Evolutionary conservation across 2,329 filamentous ascomycete genomes (phyloP).

Genomic region (Myotisia sp.): DNA sequence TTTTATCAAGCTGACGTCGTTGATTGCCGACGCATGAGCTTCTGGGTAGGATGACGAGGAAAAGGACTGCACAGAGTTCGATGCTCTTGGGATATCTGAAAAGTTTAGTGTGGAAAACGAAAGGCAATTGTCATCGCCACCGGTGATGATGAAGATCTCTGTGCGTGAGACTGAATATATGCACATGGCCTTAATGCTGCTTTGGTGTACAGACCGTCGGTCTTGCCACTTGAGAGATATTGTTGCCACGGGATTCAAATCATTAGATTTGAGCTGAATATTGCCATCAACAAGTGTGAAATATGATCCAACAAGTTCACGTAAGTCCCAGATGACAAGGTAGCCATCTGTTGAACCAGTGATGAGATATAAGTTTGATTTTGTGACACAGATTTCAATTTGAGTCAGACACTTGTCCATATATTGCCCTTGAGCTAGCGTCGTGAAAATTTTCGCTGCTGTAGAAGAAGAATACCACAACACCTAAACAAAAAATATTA

Average conservation of each 20-base stretch:
- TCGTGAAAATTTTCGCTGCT: conserved; percentile 17
- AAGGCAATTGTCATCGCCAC: conserved; percentile 78
- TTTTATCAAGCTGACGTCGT: conserved; percentile 23
- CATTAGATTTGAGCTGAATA: not conserved
- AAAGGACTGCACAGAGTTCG: conserved; percentile 11
- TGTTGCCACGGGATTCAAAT: conserved; percentile 1
- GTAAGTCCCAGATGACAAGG: conserved; percentile 46
- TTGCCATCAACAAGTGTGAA: conserved; percentile 15
- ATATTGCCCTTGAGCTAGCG: conserved; percentile 45
- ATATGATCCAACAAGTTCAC: conserved; percentile 17
- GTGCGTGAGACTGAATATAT: conserved; percentile 19
- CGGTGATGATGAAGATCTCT: conserved; percentile 50
- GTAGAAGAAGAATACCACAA: conserved; percentile 26
- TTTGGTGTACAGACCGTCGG: conserved; percentile 55
- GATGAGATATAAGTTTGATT: conserved; percentile 32
- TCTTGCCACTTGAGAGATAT: conserved; percentile 21
- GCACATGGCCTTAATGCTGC: conserved; percentile 52
- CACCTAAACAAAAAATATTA: too few species aligned
- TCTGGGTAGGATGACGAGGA: conserved; percentile 25
- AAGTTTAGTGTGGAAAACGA: conserved; percentile 38
- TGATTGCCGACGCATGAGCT: conserved; percentile 34
- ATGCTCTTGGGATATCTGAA: too few species aligned
- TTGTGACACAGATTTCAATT: conserved; percentile 26
- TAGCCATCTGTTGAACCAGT: conserved; percentile 74
- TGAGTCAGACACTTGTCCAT: conserved; percentile 66